Conservation (phyloP, 2,329 filamentous ascomycete species). For the Microsporum audouinii region DNA sequence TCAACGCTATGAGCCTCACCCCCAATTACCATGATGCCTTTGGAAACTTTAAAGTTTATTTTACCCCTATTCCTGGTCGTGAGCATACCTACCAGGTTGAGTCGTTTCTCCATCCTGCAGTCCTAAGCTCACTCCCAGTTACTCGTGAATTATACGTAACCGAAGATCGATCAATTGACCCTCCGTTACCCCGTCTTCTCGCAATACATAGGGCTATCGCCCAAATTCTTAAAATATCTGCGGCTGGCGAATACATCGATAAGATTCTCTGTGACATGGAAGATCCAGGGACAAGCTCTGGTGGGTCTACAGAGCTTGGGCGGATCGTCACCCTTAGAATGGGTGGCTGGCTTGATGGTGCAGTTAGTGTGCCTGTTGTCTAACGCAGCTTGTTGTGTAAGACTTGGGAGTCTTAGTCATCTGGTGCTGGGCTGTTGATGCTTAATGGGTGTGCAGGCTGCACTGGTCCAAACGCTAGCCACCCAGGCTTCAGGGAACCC, state of each 20-base stretch:
- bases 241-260: neutral
- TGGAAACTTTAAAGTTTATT: conserved; percentile 20
- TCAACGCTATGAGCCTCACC: conserved; percentile 7
- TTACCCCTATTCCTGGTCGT: conserved; percentile 14
- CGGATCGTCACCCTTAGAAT: neutral
- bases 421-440: too few species aligned
- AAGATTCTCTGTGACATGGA: neutral
- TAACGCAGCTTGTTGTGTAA: too few species aligned
- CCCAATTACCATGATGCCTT: neutral
- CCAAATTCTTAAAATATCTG: neutral
- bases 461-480: too few species aligned
- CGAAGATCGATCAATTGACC: conserved; percentile 19
- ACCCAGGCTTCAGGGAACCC: too few species aligned
- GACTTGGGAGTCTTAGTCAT: too few species aligned
- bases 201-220: conserved; percentile 5
- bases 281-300: neutral
- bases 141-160: conserved; percentile 19
- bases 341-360: neutral
- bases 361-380: neutral
- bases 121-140: conserved; percentile 13
- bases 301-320: neutral
- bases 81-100: conserved; percentile 19
- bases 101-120: conserved; percentile 12
- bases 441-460: too few species aligned
- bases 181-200: neutral